Base-by-base conservation (phyloP, 1,284 basidiomycete species). In the Tilletia setariae region DNA sequence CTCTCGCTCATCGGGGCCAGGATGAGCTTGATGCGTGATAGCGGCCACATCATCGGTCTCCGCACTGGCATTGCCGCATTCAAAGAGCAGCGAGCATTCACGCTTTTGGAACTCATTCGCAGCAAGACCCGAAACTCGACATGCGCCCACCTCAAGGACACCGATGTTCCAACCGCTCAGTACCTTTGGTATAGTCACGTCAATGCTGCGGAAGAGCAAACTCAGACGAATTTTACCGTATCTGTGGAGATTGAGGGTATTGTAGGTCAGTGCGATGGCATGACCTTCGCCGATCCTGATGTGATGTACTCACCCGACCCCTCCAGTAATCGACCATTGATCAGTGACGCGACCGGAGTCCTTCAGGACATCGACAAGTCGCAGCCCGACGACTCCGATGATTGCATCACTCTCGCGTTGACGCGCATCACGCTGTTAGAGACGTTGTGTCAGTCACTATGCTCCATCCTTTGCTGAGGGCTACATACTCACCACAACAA, bases 141-240 rank as follows among this genome's bases (percentile, higher is more conserved):
- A 59, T 35, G 65, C 70, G 13, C 64, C 69, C 1, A 80, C 56
- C 63, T 79, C 75, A 15, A 80, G 63, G 7, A 77, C 63, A 30
- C 79, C 79, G 2, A 80, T 65, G 46, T 78, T 77, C 79, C 79
- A 80, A 1, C 79, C 79, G 19, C 71, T 67, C 47, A 80, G 64
- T 21, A 76, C 72, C n/a, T 68, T 67, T 0, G 79, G 79, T 15
- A 79, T 70, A 4, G 67, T 68, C 4, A 78, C 46, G 67, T 78
- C 76, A 46, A 80, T 65, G 47, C 72, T 71, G 21, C 76, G 74
- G 70, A 76, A 80, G 13, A 79, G 51, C 2, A 80, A 53, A 2
- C 75, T 76, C 65, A 80, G 61, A 1, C 71, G 68, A 40, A 80
- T 78, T 68, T 76, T 76, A 43, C 79, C 79, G 30, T 66, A 78